A percentile compares a stretch with the other conserved stretches of the same genome.
Evolutionary conservation across 352 stramenopile genomes (phyloP).

Genomic region (Pythium periplocum): DNA sequence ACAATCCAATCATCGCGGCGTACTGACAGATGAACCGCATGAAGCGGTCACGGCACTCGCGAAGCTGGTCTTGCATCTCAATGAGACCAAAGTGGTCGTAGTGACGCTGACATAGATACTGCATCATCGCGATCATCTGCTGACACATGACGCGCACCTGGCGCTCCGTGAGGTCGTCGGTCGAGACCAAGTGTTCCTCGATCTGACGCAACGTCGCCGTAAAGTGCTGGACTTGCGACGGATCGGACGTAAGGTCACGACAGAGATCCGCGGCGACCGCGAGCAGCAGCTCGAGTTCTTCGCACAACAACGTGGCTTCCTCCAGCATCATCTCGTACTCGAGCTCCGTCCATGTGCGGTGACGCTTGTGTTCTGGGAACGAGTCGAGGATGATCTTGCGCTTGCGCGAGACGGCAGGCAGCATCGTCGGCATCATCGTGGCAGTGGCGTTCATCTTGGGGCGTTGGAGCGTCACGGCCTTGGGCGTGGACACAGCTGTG

Average conservation of each 20-base stretch:
- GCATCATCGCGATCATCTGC: constrained; percentile 69
- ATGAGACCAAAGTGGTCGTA: constrained; percentile 63
- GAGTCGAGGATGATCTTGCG: constrained; percentile 21
- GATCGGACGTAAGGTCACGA: constrained; percentile 40
- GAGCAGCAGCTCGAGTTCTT: constrained; percentile 67
- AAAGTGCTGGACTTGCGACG: constrained; percentile 25
- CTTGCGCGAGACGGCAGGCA: constrained; percentile 13
- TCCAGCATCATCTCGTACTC: constrained; percentile 74
- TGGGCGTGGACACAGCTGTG: background rate
- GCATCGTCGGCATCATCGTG: constrained; percentile 3
- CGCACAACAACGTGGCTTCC: constrained; percentile 55
- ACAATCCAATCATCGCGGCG: constrained; percentile 57
- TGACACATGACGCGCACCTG: constrained; percentile 63
- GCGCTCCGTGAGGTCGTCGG: constrained; percentile 40
- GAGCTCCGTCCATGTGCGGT: constrained; percentile 51
- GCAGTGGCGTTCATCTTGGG: constrained; percentile 7
- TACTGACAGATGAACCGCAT: constrained; percentile 79
- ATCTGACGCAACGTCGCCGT: constrained; percentile 27
- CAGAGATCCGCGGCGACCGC: constrained; percentile 53
- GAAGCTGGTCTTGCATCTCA: constrained; percentile 70
- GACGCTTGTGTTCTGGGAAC: constrained; percentile 35
- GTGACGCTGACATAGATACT: constrained; percentile 61
- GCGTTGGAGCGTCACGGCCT: background rate
- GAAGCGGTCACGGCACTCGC: constrained; percentile 59
- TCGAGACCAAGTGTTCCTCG: constrained; percentile 39